A percentile compares a stretch with the other conserved stretches of the same genome.
Conservation (phyloP, 2,329 filamentous ascomycete species). For the Aspergillus bombycis region DNA sequence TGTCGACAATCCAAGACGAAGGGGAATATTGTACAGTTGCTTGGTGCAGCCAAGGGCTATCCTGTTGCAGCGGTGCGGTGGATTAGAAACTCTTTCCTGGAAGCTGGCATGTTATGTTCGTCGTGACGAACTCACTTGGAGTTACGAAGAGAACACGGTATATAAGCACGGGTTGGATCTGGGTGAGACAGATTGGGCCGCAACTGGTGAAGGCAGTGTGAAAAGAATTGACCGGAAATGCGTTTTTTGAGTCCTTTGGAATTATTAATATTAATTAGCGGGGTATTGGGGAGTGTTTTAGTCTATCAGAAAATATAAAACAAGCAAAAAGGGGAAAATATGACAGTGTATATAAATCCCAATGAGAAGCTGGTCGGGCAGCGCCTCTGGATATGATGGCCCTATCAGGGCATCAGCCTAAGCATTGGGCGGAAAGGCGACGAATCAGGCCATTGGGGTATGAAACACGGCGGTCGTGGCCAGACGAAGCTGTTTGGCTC, state of each 20-base stretch:
- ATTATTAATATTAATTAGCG: constrained; percentile 16
- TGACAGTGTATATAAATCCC: constrained; percentile 18
- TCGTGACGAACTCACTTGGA: constrained; percentile 24
- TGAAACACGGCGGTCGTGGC: constrained; percentile 21
- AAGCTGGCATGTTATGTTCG: constrained; percentile 28
- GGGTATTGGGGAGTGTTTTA: background rate
- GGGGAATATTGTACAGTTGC: constrained; percentile 7
- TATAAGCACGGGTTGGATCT: background rate
- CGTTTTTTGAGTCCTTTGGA: background rate
- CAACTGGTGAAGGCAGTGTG: background rate
- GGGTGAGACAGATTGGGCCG: constrained; percentile 4
- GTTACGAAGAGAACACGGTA: constrained; percentile 13
- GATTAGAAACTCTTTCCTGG: constrained; percentile 23
- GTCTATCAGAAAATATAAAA: constrained; percentile 13
- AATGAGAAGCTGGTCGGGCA: constrained; percentile 26
- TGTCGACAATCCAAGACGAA: constrained; percentile 3
- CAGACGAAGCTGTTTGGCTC: constrained; percentile 20
- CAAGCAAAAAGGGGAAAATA: constrained; percentile 5
- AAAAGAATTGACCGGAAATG: constrained; percentile 1
- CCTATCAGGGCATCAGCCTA: constrained; percentile 25
- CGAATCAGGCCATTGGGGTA: constrained; percentile 23
- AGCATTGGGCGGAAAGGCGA: constrained; percentile 26
- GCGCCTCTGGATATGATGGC: constrained; percentile 21
- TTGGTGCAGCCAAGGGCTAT: constrained; percentile 16
- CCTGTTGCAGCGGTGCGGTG: constrained; percentile 25